Base-by-base conservation (phyloP, 2,329 filamentous ascomycete genomes). In the Aspergillus persii region DNA sequence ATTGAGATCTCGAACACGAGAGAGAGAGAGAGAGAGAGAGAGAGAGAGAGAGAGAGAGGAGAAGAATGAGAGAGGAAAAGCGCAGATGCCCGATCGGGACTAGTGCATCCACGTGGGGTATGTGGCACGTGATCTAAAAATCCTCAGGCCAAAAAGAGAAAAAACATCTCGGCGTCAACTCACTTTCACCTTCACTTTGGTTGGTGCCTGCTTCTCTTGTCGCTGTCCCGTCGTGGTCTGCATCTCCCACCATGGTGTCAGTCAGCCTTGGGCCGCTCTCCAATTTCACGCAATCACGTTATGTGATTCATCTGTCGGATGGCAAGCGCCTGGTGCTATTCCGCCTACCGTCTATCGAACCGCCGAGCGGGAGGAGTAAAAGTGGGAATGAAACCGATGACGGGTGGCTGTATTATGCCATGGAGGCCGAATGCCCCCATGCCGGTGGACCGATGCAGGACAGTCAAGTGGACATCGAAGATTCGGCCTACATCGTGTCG, bases 361-460 rank as follows among this genome's bases (percentile, higher is more conserved):
- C 65, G 26, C 63, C 70, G 8, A 65, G 61, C 44, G 57, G 62
- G 47, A 71, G 69, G 64, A 50, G 15, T 50, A 57, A 48, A 6
- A 41, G 56, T n/a, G 50, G 66, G 33, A 73, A 74, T 53, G 72
- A 77, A 53, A 72, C 68, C 7, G 60, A 59, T 4, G 68, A 76
- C 68, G 77, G 75, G 30, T 80, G 79, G 78, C 74, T 71, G 1
- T 80, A 79, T 60, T 81, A 77, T 64, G 76, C 78, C 31, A 81
- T 81, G 79, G 78, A 80, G 62, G 78, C 79, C 0, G 77, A 80
- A 56, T 81, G 79, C 51, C 79, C 79, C 2, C 79, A 80, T 60
- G 78, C 79, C 0, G 79, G 79, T 8, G 79, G 79, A 0, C 79
- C 79, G 0, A 79, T 81, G 78, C 68, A 73, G 5, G 77, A 80